Base-by-base conservation (phyloP, 2,329 filamentous ascomycete genomes). In the Nemania bipapillata region DNA sequence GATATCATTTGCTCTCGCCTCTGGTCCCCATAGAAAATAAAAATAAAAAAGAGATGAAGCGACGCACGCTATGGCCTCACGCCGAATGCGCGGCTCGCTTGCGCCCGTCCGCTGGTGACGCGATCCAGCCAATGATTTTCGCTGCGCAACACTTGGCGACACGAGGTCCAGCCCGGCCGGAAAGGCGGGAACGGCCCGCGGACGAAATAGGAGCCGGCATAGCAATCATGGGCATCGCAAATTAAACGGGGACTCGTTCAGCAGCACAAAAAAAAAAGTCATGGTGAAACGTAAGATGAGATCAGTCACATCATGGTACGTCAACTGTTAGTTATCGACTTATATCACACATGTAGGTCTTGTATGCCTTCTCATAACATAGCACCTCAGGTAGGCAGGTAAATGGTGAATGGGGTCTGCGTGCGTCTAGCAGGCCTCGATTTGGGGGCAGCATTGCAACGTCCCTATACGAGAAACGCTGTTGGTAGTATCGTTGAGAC, bases 381-480 rank as follows among this genome's bases (percentile, higher is more conserved):
- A 9, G n/a, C 12, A 17, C 49, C 24, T 53, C 2, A n/a, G 28
- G 26, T 52, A 20, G 32, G 22, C 15, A 53, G 35, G 32, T 12
- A 12, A 20, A 24, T 53, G 52, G 58, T 12, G 17, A 20, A 24
- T 53, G 52, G 58, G 58, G 58, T 63, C 58, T 11, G 24, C 6
- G 42, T 20, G n/a, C n/a, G n/a, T 17, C 49, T 1, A 3, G 50
- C 26, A 32, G 3, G 9, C 12, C 1, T 54, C 12, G 7, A 37
- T 50, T 50, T 24, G 42, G 32, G 61, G 42, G 30, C 45, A 58
- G 32, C 42, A 47, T 40, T 59, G 65, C 54, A 40, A 57, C 53
- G 50, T 52, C 35, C 63, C 24, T 35, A 45, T 6, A 50, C 22
- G 20, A 12, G 9, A 6, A 49, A 26, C 24, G 12, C 8, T 63